Base-by-base conservation (phyloP, 441 rosid genomes). In the Euphorbia corollata region DNA sequence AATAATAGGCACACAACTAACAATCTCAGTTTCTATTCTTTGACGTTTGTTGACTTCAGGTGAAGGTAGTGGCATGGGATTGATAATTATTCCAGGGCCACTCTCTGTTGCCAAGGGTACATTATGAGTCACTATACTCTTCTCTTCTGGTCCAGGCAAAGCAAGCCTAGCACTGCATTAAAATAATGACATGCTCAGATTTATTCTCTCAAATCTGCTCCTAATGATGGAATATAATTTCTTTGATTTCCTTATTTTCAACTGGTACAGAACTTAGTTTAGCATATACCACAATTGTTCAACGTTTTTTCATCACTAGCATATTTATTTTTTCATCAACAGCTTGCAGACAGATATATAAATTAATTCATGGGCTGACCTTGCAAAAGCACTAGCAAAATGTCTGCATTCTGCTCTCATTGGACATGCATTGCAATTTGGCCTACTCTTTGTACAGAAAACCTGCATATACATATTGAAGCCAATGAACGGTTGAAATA, bases 341-440 rank as follows among this genome's bases (percentile, higher is more conserved):
- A 45, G 18, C 32, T 27, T 18, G 36, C 2, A 12, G 32, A 45
- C 16, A 19, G 27, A 48, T 59, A n/a, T 10, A n/a, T 22, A 54
- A 55, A 2, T 12, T 27, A 1, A 65, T 23, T 48, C 15, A 23
- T 63, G 73, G 43, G 73, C 83, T 74, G 68, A 92, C 99, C 99
- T 95, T 74, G 99, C 89, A 85, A 86, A 95, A 65, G 99, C 99
- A 82, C 99, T 95, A 48, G 99, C 98, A 78, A 90, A 95, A 75
- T 95, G 99, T 75, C 96, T 86, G 86, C 99, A 95, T 64, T 92
- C 98, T 74, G 94, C 92, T 83, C 96, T 84, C 97, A 95, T 87
- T 59, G 99, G 99, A 71, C 99, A 95, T 56, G 96, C 98, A 78
- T 95, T 95, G 84, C 99, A 95, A 69, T 92, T 95, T 65, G 99